phyloP scores from a whole-genome alignment of 2,329 filamentous ascomycete species.

The Aspergillus fumigatiaffinis region DNA sequence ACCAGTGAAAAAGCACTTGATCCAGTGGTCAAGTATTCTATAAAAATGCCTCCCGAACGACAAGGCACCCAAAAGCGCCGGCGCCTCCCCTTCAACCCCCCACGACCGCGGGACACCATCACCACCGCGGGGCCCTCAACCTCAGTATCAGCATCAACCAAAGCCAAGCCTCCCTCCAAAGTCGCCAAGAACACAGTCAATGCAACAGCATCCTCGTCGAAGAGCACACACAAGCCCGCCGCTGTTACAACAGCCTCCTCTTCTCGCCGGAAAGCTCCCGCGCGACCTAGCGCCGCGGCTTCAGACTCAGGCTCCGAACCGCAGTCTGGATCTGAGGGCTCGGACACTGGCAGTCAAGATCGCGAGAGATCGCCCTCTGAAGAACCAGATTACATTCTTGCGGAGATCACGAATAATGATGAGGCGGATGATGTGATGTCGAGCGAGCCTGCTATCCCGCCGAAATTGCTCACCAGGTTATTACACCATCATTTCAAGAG shows the following conservation, averaged over 20 bases:
- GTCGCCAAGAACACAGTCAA: conserved; percentile 2
- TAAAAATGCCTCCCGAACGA: conserved; percentile 27
- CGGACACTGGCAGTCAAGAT: conserved; percentile 13
- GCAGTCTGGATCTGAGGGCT: conserved; percentile 13
- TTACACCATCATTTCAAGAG: conserved; percentile 74
- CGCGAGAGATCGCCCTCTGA: conserved; percentile 24
- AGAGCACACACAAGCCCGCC: not conserved
- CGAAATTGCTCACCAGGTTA: conserved; percentile 69
- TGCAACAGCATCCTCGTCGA: not conserved
- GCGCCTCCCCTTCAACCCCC: conserved; percentile 44
- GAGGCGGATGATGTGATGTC: conserved; percentile 27
- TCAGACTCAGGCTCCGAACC: conserved; percentile 9
- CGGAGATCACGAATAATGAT: conserved; percentile 36
- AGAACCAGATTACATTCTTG: conserved; percentile 47
- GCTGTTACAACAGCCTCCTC: not conserved
- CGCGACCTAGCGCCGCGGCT: conserved; percentile 9
- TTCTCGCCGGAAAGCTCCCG: conserved; percentile 8
- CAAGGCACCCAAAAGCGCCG: conserved; percentile 33
- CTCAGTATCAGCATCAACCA: conserved; percentile 9
- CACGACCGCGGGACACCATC: conserved; percentile 30
- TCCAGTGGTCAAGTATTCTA: not conserved
- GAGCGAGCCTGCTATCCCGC: conserved; percentile 56
- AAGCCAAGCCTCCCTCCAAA: conserved; percentile 12
- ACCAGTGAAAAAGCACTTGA: not conserved
- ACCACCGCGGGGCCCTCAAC: conserved; percentile 14